Conservation (phyloP, 345 rosid genomes). For the Adansonia digitata region DNA sequence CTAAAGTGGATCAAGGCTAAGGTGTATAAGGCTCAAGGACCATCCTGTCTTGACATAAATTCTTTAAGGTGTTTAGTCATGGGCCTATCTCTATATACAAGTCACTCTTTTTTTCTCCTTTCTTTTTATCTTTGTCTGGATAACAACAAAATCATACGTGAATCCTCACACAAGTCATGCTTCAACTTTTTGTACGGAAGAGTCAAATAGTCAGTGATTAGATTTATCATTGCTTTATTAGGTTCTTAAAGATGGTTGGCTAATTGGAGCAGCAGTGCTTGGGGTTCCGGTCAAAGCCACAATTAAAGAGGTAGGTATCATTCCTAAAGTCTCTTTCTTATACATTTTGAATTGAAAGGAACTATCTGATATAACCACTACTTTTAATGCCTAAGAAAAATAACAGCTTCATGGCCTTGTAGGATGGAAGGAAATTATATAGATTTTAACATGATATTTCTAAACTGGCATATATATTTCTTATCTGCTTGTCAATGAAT, state of each 20-base stretch:
- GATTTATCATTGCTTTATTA: slow-evolving; percentile 23
- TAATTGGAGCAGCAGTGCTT: slow-evolving; percentile 88
- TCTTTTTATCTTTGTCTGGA: neutral
- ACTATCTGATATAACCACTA: neutral
- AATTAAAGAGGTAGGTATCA: slow-evolving; percentile 70
- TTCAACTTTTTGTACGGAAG: neutral
- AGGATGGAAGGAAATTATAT: neutral
- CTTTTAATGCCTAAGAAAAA: neutral
- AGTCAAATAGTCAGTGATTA: neutral
- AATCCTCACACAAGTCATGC: neutral
- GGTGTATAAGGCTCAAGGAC: neutral
- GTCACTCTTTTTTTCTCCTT: neutral
- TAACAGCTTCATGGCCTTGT: neutral
- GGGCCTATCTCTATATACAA: neutral
- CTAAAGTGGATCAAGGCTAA: neutral
- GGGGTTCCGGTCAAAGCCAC: slow-evolving; percentile 98
- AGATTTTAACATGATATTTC: neutral
- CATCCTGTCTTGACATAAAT: neutral
- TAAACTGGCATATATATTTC: neutral
- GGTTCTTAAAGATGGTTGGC: slow-evolving; percentile 74
- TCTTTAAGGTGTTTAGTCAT: neutral
- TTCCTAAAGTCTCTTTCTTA: neutral
- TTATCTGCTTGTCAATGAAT: neutral
- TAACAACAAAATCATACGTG: neutral
- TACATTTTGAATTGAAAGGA: neutral